Evolutionary conservation across 768 basidiomycete species (phyloP).

Genomic region (Crucibulum laeve): DNA sequence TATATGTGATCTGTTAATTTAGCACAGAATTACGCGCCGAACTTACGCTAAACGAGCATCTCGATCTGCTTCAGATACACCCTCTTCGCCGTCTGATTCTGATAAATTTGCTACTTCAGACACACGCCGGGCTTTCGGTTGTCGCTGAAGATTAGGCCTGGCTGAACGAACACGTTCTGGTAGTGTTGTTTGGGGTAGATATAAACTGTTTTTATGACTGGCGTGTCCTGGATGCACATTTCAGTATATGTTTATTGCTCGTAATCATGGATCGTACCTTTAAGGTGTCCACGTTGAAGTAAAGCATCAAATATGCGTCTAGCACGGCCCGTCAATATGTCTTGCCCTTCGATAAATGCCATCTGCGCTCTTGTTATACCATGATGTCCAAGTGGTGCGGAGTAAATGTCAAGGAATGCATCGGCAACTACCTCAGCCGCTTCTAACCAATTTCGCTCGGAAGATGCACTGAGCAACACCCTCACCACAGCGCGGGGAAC

Average conservation of each 20-base stretch:
- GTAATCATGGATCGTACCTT: background rate
- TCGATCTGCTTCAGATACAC: slow-evolving; percentile 60
- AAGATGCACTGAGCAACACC: slow-evolving; percentile 40
- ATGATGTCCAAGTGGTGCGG: slow-evolving; percentile 54
- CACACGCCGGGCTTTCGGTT: slow-evolving; percentile 13
- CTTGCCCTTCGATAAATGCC: slow-evolving; percentile 68
- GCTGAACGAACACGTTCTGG: slow-evolving; percentile 20
- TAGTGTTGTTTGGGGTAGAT: background rate
- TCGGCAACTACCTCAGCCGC: slow-evolving; percentile 52
- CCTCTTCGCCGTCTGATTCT: slow-evolving; percentile 65
- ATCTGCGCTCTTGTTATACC: slow-evolving; percentile 48
- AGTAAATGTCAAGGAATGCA: slow-evolving; percentile 64
- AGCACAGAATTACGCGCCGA: background rate
- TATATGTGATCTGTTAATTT: background rate
- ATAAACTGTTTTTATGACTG: background rate
- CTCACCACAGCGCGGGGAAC: slow-evolving; percentile 48
- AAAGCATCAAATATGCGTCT: slow-evolving; percentile 42
- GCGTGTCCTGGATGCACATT: background rate
- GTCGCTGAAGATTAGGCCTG: slow-evolving; percentile 5
- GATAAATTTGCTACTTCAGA: slow-evolving; percentile 31
- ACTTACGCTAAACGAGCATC: slow-evolving; percentile 72
- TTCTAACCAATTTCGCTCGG: slow-evolving; percentile 60
- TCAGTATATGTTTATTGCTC: background rate
- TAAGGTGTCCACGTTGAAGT: slow-evolving; percentile 7
- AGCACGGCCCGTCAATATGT: slow-evolving; percentile 62